Evolutionary conservation across 305 asterid genomes (phyloP).

Genomic region (Plantago lanceolata): DNA sequence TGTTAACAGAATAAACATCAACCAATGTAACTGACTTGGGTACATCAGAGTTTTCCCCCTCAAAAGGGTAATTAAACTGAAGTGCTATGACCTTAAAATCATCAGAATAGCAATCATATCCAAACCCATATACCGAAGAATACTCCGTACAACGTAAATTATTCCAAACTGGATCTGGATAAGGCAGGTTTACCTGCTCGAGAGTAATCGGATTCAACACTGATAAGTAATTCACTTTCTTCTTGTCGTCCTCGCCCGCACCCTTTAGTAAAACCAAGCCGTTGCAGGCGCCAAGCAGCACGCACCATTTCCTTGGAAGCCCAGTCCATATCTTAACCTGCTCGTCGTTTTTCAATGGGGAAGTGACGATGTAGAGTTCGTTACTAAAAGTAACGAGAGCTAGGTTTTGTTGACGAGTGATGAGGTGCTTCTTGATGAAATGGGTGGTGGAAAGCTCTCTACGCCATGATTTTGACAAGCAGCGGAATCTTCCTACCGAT

Average conservation of each 20-base stretch:
- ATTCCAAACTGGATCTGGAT: background rate
- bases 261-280: background rate
- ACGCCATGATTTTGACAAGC: background rate
- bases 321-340: background rate
- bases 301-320: background rate
- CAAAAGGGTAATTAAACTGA: fast-evolving
- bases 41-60: too few species aligned
- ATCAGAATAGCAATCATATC: background rate
- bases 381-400: too few species aligned
- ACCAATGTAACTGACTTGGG: too few species aligned
- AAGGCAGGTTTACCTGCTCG: background rate
- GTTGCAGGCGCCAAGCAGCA: background rate
- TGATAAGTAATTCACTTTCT: background rate
- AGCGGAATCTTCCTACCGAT: background rate
- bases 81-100: background rate
- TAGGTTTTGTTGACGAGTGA: too few species aligned
- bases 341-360: too few species aligned
- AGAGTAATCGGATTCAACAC: background rate
- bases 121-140: background rate
- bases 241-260: too few species aligned
- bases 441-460: background rate
- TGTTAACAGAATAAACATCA: too few species aligned
- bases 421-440: constrained; percentile 3
- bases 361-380: too few species aligned
- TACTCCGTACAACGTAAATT: too few species aligned